Evolutionary conservation across 2,329 filamentous ascomycete species (phyloP), one percentile per base, ranked within the genome.

Genomic region (Claviceps arundinis): DNA sequence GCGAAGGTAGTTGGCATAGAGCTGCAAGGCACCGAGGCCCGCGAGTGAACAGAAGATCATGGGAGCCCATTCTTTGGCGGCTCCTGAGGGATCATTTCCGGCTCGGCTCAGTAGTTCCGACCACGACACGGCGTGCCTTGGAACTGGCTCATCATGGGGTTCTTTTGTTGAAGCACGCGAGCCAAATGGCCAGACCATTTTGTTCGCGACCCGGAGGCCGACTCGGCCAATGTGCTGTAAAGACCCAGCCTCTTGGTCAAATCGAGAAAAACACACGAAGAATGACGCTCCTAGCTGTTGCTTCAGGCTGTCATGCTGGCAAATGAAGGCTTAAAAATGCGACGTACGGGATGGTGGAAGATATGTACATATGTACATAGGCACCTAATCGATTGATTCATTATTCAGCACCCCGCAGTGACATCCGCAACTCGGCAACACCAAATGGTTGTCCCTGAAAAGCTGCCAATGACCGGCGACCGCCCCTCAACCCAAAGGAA

Each of bases 1-100:
- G 38, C 89, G 85, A 48, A 98, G 73, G 64, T 90, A 93, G 53
- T 76, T 84, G 60, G 78, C 80, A 69, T 90, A 90, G 47, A 90
- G 59, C 48, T 70, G 68, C 40, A 72, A 55, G 14, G 67, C 65
- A 14, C 64, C 64, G 22, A 71, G 62, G 26, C 68, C 67, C 13
- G 63, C 61, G 13, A 72, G 59, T 5, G 68, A 69, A 52, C 68
- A 66, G 4, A 64, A 50, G 13, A 70, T 65, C 9, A 67, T 60
- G 1, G 69, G 69, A 42, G 64, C 67, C 69, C 69, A 71, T 54
- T 68, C 62, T 55, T 67, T 67, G 43, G 67, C 67, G 11, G 66
- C 65, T 44, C 56, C 57, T n/a, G 70, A 60, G 24, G 59, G 63
- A 37, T 61, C 60, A 6, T 56, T 54, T 41, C 61, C 61, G 48